A percentile compares a stretch with the other conserved stretches of the same genome.
These are phyloP conservation scores for Penicillium sp. DNA, from an alignment of 2,329 filamentous ascomycete species.

Conservation along the genomic window DNA sequence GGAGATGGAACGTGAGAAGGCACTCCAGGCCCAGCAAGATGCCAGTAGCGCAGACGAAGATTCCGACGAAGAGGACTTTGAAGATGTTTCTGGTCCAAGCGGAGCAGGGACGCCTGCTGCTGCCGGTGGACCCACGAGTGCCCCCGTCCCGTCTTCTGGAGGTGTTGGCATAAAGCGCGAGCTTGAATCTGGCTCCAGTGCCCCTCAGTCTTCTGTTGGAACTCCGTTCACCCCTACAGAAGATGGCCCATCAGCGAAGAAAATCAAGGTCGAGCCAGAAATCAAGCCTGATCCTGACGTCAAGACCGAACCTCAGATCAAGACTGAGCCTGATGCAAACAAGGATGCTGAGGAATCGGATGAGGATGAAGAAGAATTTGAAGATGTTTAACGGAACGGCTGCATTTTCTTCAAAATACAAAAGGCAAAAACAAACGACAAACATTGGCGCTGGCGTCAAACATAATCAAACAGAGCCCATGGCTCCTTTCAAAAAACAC, in stretches of 20 bases:
- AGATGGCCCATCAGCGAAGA: conserved; percentile 46
- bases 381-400: conserved; percentile 7
- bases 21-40: conserved; percentile 43
- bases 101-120: conserved; percentile 38
- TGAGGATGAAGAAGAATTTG: conserved; percentile 7
- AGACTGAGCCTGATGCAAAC: conserved; percentile 12
- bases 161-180: conserved; percentile 40
- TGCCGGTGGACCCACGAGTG: conserved; percentile 29
- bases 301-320: conserved; percentile 14
- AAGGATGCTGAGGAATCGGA: conserved; percentile 10
- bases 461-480: conserved; percentile 2
- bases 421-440: background rate
- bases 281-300: conserved; percentile 11
- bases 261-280: conserved; percentile 32
- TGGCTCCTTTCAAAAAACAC: background rate
- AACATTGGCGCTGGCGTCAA: conserved; percentile 7
- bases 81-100: conserved; percentile 42
- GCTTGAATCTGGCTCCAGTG: conserved; percentile 41
- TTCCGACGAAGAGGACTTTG: conserved; percentile 47
- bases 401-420: background rate
- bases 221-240: conserved; percentile 41
- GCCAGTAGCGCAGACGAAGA: conserved; percentile 44
- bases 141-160: conserved; percentile 20
- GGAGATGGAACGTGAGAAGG: conserved; percentile 47
- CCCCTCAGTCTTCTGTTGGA: conserved; percentile 37